Evolutionary conservation across 495 filamentous ascomycete species (phyloP), one percentile per base, ranked within the genome.

Genomic region (Bathelium albidoporum): DNA sequence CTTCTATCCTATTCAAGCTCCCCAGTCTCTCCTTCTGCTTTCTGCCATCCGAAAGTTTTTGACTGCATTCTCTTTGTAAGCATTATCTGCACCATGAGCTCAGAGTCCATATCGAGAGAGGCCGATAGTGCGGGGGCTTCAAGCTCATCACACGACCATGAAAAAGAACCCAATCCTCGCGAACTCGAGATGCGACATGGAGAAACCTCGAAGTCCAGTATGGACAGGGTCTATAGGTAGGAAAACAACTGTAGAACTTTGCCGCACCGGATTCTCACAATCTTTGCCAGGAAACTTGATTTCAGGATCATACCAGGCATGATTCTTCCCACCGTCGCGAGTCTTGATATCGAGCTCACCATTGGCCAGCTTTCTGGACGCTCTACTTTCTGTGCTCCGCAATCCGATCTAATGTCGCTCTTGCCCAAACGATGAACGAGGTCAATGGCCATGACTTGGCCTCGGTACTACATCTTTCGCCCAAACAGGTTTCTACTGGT

Each of bases 371-470:
- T 41, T 91, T 96, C 74, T 96, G 91, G 91, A 75, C 87, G n/a
- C 80, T 96, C 9, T 96, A 96, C 75, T 95, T 96, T 73, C 81
- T 96, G 63, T 90, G 88, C 79, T 94, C 92, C 0, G 90, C 90
- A 60, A 90, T 95, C 71, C 86, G 90, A 53, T 92, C 89, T 66
- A 95, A 95, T 79, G 87, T 96, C 66, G 89, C 89, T 22, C 81
- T 96, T 66, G 88, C 91, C 32, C 89, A 95, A 73, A 95, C 92
- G 1, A 95, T 95, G 90, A 95, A 95, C 73, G 69, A 75, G 32
- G 73, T 78, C 22, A 72, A 80, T 22, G 78, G 81, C 14, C 89
- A 96, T 69, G 85, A 91, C 69, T 81, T 96, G 14, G 77, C 78
- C 32, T 80, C 81, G 16, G 82, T 85, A 29, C 80, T 95, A 39